These are phyloP conservation scores for Tulasnella calospora DNA, from an alignment of 768 basidiomycete species.

Conservation along the genomic window DNA sequence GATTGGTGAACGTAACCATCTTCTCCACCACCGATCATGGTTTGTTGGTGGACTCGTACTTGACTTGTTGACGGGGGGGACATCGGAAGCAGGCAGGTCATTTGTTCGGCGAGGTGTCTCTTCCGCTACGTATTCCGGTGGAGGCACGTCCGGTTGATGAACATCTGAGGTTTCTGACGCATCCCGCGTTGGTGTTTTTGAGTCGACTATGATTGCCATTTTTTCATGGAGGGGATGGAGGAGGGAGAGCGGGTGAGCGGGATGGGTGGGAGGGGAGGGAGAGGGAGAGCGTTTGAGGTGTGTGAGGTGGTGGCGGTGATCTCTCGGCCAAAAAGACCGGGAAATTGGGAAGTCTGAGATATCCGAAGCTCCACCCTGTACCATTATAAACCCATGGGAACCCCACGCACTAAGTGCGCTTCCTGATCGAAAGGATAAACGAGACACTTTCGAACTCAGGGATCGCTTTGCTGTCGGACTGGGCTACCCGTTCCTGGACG, in stretches of 20 bases:
- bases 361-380: slow-evolving; percentile 1
- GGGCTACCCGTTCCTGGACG: not conserved
- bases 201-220: slow-evolving; percentile 3
- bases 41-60: not conserved
- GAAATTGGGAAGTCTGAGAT: slow-evolving; percentile 4
- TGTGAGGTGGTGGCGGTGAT: slow-evolving; percentile 1
- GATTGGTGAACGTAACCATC: not conserved
- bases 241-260: not conserved
- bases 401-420: not conserved
- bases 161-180: not conserved
- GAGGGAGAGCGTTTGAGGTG: not conserved
- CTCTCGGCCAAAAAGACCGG: slow-evolving; percentile 2
- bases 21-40: not conserved
- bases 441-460: not conserved
- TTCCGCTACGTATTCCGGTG: slow-evolving; percentile 1
- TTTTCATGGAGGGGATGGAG: not conserved
- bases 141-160: not conserved
- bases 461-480: not conserved
- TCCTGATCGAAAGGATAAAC: not conserved
- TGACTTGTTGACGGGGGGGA: not conserved
- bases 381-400: not conserved
- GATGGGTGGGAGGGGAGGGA: not conserved
- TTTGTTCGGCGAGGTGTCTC: not conserved
- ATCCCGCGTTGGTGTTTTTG: not conserved
- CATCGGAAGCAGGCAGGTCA: not conserved